Percentiles rank a stretch among this genome's conserved stretches.
These are phyloP conservation scores for Didymellaceae sp. DNA, from an alignment of 2,329 filamentous ascomycete species.

Conservation along the genomic window DNA sequence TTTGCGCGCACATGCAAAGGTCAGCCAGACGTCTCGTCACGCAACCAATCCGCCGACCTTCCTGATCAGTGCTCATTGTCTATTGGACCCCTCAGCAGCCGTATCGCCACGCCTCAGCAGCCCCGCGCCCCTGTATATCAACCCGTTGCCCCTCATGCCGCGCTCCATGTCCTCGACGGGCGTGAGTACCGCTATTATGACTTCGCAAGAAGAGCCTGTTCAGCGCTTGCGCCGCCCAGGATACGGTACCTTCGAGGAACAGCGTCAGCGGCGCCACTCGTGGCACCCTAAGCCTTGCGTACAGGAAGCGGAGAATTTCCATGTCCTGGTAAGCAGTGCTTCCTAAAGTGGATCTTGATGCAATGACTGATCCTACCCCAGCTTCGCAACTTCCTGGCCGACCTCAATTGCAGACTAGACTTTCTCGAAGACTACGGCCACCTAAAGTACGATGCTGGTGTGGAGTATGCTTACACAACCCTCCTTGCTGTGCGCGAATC, in stretches of 20 bases:
- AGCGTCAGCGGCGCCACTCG: constrained; percentile 54
- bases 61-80: constrained; percentile 16
- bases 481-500: constrained; percentile 85
- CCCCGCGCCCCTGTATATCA: constrained; percentile 30
- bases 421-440: constrained; percentile 89
- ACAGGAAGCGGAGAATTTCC: constrained; percentile 56
- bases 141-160: constrained; percentile 33
- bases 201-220: constrained; percentile 53
- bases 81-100: constrained; percentile 13
- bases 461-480: constrained; percentile 84
- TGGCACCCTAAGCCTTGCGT: constrained; percentile 55
- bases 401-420: constrained; percentile 85
- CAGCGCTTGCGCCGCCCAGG: constrained; percentile 42
- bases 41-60: constrained; percentile 19
- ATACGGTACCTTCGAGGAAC: constrained; percentile 44
- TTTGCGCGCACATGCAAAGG: constrained; percentile 29
- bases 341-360: background rate
- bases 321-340: constrained; percentile 45
- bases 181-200: constrained; percentile 45
- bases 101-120: constrained; percentile 30
- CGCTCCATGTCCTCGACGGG: constrained; percentile 17
- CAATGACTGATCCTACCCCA: constrained; percentile 43
- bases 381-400: constrained; percentile 82
- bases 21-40: constrained; percentile 25
- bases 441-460: constrained; percentile 79